A percentile compares a stretch with the other conserved stretches of the same genome.
Conservation (phyloP, 2,329 filamentous ascomycete genomes). For the Polychaeton citri region DNA sequence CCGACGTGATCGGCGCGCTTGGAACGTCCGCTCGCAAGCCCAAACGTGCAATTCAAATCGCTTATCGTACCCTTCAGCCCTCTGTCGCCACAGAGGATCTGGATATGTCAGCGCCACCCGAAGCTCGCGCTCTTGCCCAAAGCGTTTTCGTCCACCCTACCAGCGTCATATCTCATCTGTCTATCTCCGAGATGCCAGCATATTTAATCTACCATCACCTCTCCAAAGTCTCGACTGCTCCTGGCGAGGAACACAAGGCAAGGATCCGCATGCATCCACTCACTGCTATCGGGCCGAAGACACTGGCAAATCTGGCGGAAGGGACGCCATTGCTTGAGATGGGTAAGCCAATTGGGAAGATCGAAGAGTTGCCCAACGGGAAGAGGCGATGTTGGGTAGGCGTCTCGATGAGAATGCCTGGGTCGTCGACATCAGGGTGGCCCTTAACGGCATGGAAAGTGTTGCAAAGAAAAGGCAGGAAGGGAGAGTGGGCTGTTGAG, state of each 20-base stretch:
- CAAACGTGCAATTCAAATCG: slow-evolving; percentile 77
- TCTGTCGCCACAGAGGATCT: slow-evolving; percentile 30
- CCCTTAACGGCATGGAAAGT: slow-evolving; percentile 68
- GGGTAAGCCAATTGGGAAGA: slow-evolving; percentile 84
- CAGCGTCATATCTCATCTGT: slow-evolving; percentile 59
- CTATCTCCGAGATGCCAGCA: slow-evolving; percentile 62
- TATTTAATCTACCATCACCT: slow-evolving; percentile 83
- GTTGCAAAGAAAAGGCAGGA: slow-evolving; percentile 59
- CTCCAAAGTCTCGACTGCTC: slow-evolving; percentile 46
- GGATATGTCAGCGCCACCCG: slow-evolving; percentile 16
- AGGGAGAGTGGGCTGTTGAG: slow-evolving; percentile 63
- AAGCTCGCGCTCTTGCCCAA: slow-evolving; percentile 39
- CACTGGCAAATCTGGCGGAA: slow-evolving; percentile 66
- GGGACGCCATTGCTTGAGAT: slow-evolving; percentile 74
- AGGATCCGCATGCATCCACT: slow-evolving; percentile 83
- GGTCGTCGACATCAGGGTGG: slow-evolving; percentile 9
- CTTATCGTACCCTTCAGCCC: slow-evolving; percentile 75
- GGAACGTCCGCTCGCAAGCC: slow-evolving; percentile 47
- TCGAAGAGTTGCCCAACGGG: slow-evolving; percentile 36
- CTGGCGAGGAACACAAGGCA: slow-evolving; percentile 37
- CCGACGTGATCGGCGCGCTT: slow-evolving; percentile 59
- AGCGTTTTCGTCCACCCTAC: slow-evolving; percentile 81
- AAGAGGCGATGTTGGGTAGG: slow-evolving; percentile 72
- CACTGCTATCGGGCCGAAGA: slow-evolving; percentile 61
- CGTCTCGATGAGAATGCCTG: slow-evolving; percentile 44